Percentiles rank a stretch among this genome's conserved stretches.
These are phyloP conservation scores for Wickerhamomyces queroliae DNA, from an alignment of 805 yeast genomes.

Conservation along the genomic window DNA sequence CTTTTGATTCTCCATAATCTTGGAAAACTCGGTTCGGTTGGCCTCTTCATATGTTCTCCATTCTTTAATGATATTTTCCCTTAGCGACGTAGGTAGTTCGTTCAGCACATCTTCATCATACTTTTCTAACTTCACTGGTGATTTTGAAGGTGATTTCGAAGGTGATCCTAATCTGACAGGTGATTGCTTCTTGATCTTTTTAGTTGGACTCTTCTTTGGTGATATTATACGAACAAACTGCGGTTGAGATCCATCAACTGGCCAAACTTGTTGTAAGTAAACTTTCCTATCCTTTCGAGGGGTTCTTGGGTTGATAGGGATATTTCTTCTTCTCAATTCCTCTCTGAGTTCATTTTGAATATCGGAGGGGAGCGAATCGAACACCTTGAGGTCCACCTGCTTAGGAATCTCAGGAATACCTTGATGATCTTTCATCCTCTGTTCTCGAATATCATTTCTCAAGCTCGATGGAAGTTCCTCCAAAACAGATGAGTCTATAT, in stretches of 20 bases:
- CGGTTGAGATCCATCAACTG: conserved; percentile 5
- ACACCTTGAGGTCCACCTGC: conserved; percentile 59
- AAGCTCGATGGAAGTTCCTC: conserved; percentile 19
- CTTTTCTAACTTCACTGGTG: conserved; percentile 4
- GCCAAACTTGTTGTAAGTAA: conserved; percentile 19
- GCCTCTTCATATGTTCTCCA: conserved; percentile 12
- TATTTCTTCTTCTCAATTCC: conserved; percentile 42
- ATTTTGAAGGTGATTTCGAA: conserved; percentile 3
- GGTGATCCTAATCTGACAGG: too few relatives aligned
- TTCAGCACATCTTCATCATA: conserved; percentile 18
- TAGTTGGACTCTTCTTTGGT: conserved; percentile 6
- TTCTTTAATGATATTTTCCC: conserved; percentile 14
- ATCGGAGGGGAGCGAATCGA: conserved; percentile 57
- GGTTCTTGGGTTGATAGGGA: conserved; percentile 15
- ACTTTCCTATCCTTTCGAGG: conserved; percentile 14
- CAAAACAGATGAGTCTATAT: conserved; percentile 22
- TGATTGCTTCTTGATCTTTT: conserved; percentile 10
- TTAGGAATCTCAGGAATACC: conserved; percentile 18
- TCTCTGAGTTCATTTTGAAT: conserved; percentile 55
- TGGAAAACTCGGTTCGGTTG: conserved; percentile 9
- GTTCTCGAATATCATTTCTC: conserved; percentile 9
- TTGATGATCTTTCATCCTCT: conserved; percentile 11
- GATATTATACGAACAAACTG: conserved; percentile 13
- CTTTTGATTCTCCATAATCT: conserved; percentile 5
- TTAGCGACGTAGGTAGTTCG: conserved; percentile 18